Conservation (phyloP, 2,329 filamentous ascomycete genomes). For the Pseudogymnoascus verrucosus region DNA sequence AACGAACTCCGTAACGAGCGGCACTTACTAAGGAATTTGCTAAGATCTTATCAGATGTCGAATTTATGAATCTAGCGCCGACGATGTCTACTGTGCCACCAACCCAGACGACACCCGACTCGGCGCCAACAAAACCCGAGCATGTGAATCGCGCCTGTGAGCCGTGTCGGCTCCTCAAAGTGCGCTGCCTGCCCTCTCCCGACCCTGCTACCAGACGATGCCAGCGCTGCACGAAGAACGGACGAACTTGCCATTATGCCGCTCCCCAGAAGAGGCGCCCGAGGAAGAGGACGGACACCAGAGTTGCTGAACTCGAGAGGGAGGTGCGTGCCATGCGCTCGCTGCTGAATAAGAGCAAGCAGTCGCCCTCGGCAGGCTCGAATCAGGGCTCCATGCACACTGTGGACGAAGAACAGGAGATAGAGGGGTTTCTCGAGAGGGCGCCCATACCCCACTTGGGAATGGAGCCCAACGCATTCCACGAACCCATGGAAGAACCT, state of each 20-base stretch:
- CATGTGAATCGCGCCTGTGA: constrained; percentile 30
- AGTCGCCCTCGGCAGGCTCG: neutral
- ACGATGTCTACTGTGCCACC: constrained; percentile 2
- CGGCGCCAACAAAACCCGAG: neutral
- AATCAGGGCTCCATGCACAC: neutral
- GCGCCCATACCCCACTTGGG: neutral
- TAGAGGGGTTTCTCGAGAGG: neutral
- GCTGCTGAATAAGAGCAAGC: constrained; percentile 23
- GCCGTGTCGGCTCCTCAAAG: constrained; percentile 31
- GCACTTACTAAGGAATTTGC: constrained; percentile 8
- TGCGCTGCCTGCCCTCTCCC: constrained; percentile 28
- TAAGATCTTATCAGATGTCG: constrained; percentile 7
- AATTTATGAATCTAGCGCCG: neutral
- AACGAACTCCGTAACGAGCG: neutral
- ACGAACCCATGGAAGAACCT: neutral
- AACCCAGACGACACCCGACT: neutral
- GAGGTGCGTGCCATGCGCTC: constrained; percentile 32
- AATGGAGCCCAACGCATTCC: neutral
- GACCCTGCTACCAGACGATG: constrained; percentile 17
- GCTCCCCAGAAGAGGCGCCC: constrained; percentile 31
- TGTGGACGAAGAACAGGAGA: constrained; percentile 5
- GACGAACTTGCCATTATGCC: constrained; percentile 30
- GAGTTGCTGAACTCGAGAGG: constrained; percentile 34
- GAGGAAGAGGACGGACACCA: constrained; percentile 33
- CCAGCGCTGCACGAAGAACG: constrained; percentile 29